phyloP scores from a whole-genome alignment of 2,329 filamentous ascomycete genomes.

The Moelleriella libera region DNA sequence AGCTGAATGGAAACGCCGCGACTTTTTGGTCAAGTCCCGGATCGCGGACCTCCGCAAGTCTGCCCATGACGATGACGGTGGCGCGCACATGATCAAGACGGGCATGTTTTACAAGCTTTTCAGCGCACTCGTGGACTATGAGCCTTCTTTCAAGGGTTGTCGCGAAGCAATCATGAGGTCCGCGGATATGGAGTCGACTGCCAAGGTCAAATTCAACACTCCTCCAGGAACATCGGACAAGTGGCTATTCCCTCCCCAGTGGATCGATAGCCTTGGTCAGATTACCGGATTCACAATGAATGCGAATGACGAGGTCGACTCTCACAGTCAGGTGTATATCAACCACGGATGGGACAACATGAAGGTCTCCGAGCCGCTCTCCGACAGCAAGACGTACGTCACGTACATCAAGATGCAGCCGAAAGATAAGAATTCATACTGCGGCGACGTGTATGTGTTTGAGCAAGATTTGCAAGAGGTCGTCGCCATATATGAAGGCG shows the following conservation, averaged over 20 bases:
- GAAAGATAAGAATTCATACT: background rate
- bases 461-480: background rate
- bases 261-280: constrained; percentile 44
- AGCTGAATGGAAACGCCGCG: constrained; percentile 10
- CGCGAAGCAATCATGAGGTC: constrained; percentile 37
- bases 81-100: constrained; percentile 8
- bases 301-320: constrained; percentile 38
- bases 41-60: constrained; percentile 16
- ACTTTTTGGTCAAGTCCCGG: constrained; percentile 49
- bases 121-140: constrained; percentile 38
- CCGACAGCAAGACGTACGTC: constrained; percentile 20
- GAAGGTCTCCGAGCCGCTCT: background rate
- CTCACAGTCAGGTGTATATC: constrained; percentile 40
- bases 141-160: constrained; percentile 39
- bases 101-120: constrained; percentile 50
- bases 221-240: constrained; percentile 21
- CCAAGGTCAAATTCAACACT: constrained; percentile 32
- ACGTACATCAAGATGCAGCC: constrained; percentile 23
- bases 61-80: constrained; percentile 7
- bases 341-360: constrained; percentile 43
- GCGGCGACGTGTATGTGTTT: background rate
- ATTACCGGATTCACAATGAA: constrained; percentile 49
- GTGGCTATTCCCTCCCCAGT: constrained; percentile 34
- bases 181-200: constrained; percentile 8
- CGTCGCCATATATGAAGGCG: constrained; percentile 2